Conservation (phyloP, 352 stramenopile genomes). For the Phytopythium montanum region DNA sequence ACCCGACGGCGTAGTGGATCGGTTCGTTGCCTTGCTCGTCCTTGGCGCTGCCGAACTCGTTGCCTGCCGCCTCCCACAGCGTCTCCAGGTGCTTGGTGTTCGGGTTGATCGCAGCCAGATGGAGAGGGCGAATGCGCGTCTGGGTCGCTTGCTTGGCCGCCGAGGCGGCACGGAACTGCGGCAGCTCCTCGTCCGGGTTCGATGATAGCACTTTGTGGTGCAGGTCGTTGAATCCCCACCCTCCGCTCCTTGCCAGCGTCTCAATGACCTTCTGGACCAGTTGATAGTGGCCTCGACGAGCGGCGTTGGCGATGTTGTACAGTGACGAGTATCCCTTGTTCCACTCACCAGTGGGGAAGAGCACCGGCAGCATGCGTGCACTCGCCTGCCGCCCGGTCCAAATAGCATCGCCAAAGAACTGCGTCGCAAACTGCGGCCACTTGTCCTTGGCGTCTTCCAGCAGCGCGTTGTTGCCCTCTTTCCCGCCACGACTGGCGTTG, state of each 20-base stretch:
- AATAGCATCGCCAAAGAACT: conserved; percentile 21
- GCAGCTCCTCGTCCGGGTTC: conserved; percentile 26
- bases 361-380: conserved; percentile 57
- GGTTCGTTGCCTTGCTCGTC: conserved; percentile 58
- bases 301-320: conserved; percentile 31
- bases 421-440: neutral
- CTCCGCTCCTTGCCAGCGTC: conserved; percentile 39
- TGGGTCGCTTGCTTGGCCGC: conserved; percentile 65
- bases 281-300: conserved; percentile 39
- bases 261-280: conserved; percentile 49
- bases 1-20: conserved; percentile 66
- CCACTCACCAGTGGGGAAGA: conserved; percentile 66
- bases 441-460: conserved; percentile 31
- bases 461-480: conserved; percentile 76
- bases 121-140: conserved; percentile 60
- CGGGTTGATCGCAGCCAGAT: conserved; percentile 73
- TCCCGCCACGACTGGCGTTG: conserved; percentile 75
- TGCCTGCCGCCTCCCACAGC: conserved; percentile 51
- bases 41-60: conserved; percentile 47
- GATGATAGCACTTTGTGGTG: conserved; percentile 56
- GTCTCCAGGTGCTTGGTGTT: conserved; percentile 58
- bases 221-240: conserved; percentile 63
- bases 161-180: conserved; percentile 53
- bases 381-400: conserved; percentile 44
- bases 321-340: conserved; percentile 20